Evolutionary conservation across 441 rosid genomes (phyloP), one percentile per base, ranked within the genome.

Genomic region (Heliophila coronopifolia): DNA sequence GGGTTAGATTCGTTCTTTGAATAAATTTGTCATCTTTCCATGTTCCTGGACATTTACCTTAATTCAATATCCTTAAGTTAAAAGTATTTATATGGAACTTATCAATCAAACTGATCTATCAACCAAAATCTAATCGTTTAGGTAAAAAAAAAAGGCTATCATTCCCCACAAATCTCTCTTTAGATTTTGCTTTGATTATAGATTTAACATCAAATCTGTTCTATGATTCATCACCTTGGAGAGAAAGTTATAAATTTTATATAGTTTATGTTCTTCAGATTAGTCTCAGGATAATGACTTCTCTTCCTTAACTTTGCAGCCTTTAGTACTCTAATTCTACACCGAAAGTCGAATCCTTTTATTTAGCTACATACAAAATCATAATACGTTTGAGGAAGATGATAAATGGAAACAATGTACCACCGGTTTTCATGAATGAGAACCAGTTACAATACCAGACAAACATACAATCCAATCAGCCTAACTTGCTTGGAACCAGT

Each of bases 401-500:
- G 88, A 65, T 77, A 8, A 76, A 78, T 68, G 81, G 83, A 9
- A 73, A 78, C 64, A 73, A 72, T 49, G 69, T 68, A 33, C 58
- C 65, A 54, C 83, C 76, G 18, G 70, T 70, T 69, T 77, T 67
- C 54, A 61, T 73, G 4, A 71, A 67, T 9, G 76, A 75, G 41
- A 73, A 68, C 54, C 74, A 59, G 25, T 58, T 83, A 37, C 88
- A 68, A 11, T 77, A 69, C 44, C 74, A 75, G 44, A 52, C 68
- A 3, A 80, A 70, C 66, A 53, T 68, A 20, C 69, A 27, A 36
- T 51, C 79, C n/a, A 77, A 77, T 50, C 83, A 70, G 73, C 77
- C 76, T 58, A 83, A 80, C 70, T 52, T 78, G 30, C 69, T 66
- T n/a, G 78, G 74, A 30, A 65, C 65, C 42, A 59, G 87, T 83